These are phyloP conservation scores for Paxillus involutus DNA, from an alignment of 768 basidiomycete species.

Conservation along the genomic window DNA sequence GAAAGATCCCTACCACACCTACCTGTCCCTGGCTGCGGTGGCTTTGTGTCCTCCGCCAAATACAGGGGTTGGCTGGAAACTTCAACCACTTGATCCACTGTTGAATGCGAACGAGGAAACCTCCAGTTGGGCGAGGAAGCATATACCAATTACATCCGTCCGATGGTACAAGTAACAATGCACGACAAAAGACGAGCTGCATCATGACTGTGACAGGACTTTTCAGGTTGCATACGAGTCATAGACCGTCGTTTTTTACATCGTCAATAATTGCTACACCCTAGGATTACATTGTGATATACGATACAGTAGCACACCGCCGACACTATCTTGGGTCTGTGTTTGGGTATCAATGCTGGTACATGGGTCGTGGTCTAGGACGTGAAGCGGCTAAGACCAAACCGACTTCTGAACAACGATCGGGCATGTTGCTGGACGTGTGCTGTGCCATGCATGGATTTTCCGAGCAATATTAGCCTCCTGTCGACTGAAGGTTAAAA, in stretches of 20 bases:
- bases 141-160: constrained; percentile 40
- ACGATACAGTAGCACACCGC: too few relatives aligned
- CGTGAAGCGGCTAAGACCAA: background rate
- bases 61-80: constrained; percentile 47
- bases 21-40: constrained; percentile 81
- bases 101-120: constrained; percentile 72
- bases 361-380: background rate
- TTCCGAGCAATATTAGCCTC: background rate
- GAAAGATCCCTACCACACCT: constrained; percentile 93
- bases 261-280: too few relatives aligned
- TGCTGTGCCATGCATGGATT: constrained; percentile 1
- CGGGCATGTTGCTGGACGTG: background rate
- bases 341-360: background rate
- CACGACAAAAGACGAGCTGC: too few relatives aligned
- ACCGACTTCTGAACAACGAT: background rate
- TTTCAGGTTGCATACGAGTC: too few relatives aligned
- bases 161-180: too few relatives aligned
- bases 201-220: too few relatives aligned
- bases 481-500: background rate
- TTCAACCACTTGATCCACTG: constrained; percentile 63
- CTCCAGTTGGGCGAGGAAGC: constrained; percentile 60
- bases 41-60: constrained; percentile 58
- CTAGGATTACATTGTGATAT: too few relatives aligned
- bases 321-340: too few relatives aligned
- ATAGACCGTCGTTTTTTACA: too few relatives aligned